Evolutionary conservation across 2,329 filamentous ascomycete genomes (phyloP).

Genomic region (Fusarium kyushuense): DNA sequence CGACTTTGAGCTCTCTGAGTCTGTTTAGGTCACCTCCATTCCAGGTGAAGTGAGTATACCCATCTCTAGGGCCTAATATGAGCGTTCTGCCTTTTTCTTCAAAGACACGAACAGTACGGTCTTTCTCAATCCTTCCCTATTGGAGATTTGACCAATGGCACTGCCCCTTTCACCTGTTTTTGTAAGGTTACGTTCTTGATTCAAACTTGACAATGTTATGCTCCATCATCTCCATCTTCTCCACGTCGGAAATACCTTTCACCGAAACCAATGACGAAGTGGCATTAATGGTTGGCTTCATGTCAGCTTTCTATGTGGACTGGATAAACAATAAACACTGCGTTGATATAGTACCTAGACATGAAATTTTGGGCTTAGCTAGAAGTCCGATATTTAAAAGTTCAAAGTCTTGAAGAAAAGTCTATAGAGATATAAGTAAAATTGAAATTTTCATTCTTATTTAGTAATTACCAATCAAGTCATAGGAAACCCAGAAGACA

Average conservation of each 20-base stretch:
- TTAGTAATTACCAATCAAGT: too few species aligned
- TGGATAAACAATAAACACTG: too few species aligned
- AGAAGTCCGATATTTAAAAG: too few species aligned
- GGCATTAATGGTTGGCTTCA: too few species aligned
- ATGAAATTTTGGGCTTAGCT: too few species aligned
- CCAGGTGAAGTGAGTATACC: constrained; percentile 33
- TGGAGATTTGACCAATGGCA: not conserved
- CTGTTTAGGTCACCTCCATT: constrained; percentile 31
- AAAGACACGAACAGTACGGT: constrained; percentile 10
- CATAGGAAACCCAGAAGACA: too few species aligned
- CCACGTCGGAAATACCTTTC: not conserved
- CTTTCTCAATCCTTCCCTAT: not conserved
- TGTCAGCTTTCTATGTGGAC: too few species aligned
- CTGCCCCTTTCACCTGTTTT: not conserved
- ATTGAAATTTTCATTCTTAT: too few species aligned
- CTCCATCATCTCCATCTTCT: not conserved
- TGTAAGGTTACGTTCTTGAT: not conserved
- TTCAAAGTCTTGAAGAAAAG: too few species aligned
- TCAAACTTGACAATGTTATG: not conserved
- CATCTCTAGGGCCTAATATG: constrained; percentile 31
- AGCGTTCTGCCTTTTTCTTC: constrained; percentile 26
- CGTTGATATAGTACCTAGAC: too few species aligned
- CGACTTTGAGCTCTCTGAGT: constrained; percentile 18
- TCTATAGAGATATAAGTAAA: too few species aligned
- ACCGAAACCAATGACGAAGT: not conserved